phyloP scores from a whole-genome alignment of 495 filamentous ascomycete genomes.

The Penicillium paxilli region DNA sequence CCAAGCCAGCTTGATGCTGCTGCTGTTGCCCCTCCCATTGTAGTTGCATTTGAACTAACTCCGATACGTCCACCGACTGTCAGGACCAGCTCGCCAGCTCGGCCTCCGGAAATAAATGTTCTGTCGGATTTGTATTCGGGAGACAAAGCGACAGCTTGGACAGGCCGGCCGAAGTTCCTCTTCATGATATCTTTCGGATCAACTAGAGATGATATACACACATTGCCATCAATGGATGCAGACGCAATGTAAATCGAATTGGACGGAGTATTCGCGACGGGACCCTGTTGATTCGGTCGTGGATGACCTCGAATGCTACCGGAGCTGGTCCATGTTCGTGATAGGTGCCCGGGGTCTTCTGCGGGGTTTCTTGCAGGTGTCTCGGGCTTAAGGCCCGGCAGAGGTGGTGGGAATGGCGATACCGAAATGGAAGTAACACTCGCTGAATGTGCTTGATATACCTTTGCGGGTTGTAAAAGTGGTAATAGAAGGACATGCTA shows the following conservation, averaged over 20 bases:
- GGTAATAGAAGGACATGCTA: slow-evolving; percentile 87
- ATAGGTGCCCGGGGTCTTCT: slow-evolving; percentile 46
- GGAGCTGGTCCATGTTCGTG: slow-evolving; percentile 45
- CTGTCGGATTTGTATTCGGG: slow-evolving; percentile 89
- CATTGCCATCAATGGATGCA: slow-evolving; percentile 92
- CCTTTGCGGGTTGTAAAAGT: slow-evolving; percentile 71
- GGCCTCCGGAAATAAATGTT: slow-evolving; percentile 84
- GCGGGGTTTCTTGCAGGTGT: slow-evolving; percentile 40
- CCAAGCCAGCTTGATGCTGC: slow-evolving; percentile 90
- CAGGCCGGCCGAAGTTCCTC: slow-evolving; percentile 89
- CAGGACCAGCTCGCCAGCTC: slow-evolving; percentile 86
- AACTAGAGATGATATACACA: slow-evolving; percentile 82
- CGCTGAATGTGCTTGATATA: slow-evolving; percentile 89
- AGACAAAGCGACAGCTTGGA: slow-evolving; percentile 86
- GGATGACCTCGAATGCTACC: slow-evolving; percentile 52
- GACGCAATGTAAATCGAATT: slow-evolving; percentile 91
- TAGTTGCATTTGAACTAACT: slow-evolving; percentile 75
- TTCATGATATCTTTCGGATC: slow-evolving; percentile 79
- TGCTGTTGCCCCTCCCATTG: slow-evolving; percentile 73
- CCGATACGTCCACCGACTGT: slow-evolving; percentile 79
- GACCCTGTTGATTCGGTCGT: slow-evolving; percentile 38
- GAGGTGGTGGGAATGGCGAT: slow-evolving; percentile 82
- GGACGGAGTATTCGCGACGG: slow-evolving; percentile 66
- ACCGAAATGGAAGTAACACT: slow-evolving; percentile 87
- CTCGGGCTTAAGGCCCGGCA: slow-evolving; percentile 58